Percentiles rank a stretch among this genome's conserved stretches.
Evolutionary conservation across 2,329 filamentous ascomycete species (phyloP).

Genomic region (Microcyclosporella mali): DNA sequence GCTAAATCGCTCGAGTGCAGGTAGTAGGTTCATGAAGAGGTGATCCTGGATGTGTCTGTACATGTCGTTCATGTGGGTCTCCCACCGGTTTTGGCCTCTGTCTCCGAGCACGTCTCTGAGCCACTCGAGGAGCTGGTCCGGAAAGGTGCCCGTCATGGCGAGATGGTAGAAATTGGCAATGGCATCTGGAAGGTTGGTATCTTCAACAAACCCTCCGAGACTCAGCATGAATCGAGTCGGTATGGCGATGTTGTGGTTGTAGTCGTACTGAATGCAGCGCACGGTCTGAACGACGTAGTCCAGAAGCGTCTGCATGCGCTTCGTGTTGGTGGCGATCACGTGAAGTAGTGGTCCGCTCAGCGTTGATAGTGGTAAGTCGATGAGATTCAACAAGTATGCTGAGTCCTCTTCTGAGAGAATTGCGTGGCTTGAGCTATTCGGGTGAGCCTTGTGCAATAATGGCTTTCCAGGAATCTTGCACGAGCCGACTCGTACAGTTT

Average conservation of each 20-base stretch:
- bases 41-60: conserved; percentile 71
- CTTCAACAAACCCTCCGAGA: conserved; percentile 67
- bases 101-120: conserved; percentile 41
- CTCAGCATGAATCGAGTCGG: conserved; percentile 12
- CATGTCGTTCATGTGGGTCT: conserved; percentile 73
- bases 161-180: conserved; percentile 76
- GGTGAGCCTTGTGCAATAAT: conserved; percentile 61
- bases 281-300: conserved; percentile 79
- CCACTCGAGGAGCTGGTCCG: conserved; percentile 74
- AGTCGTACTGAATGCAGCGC: conserved; percentile 72
- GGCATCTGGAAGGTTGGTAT: conserved; percentile 58
- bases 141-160: conserved; percentile 75
- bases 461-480: conserved; percentile 13
- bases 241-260: conserved; percentile 73
- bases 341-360: conserved; percentile 59
- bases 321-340: conserved; percentile 77
- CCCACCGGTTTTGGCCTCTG: conserved; percentile 74
- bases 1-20: conserved; percentile 74
- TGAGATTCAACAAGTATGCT: conserved; percentile 7
- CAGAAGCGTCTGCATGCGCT: conserved; percentile 74
- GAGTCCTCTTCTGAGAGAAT: conserved; percentile 45
- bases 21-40: conserved; percentile 80
- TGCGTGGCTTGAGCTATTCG: conserved; percentile 67
- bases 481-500: conserved; percentile 26
- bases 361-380: conserved; percentile 24